Conservation (phyloP, 371 early-diverging fungal genomes). For the Capillidium heterosporum region DNA sequence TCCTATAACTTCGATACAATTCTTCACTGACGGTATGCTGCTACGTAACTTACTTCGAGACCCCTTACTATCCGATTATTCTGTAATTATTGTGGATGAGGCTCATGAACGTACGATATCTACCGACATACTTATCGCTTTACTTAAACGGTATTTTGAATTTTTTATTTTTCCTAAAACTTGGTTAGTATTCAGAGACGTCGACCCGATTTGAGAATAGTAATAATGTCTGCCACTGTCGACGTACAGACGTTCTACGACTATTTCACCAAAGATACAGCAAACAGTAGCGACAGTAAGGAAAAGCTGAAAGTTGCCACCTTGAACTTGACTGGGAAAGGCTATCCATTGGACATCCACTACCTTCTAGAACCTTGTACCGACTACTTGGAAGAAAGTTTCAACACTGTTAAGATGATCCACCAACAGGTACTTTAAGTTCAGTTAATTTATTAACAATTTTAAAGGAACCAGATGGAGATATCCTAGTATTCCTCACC, state of each 20-base stretch:
- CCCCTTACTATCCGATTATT: conserved; percentile 53
- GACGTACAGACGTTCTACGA: conserved; percentile 41
- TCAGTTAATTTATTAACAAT: background rate
- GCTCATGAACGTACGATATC: conserved; percentile 81
- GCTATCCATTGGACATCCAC: conserved; percentile 45
- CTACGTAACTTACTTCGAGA: conserved; percentile 60
- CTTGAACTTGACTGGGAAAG: background rate
- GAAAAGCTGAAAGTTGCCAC: background rate
- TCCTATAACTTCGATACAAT: conserved; percentile 50
- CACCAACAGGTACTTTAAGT: conserved; percentile 23
- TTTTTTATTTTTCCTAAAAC: background rate
- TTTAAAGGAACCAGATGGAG: conserved; percentile 35
- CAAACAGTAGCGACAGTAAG: conserved; percentile 8
- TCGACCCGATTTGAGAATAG: conserved; percentile 34
- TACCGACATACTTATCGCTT: conserved; percentile 69
- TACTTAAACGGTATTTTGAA: conserved; percentile 38
- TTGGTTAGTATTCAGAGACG: conserved; percentile 31
- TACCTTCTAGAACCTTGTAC: conserved; percentile 30
- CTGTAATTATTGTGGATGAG: conserved; percentile 82
- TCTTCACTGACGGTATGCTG: conserved; percentile 84
- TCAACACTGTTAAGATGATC: conserved; percentile 43
- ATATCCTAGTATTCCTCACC: conserved; percentile 71
- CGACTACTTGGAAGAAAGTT: conserved; percentile 37
- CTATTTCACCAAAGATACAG: conserved; percentile 31
- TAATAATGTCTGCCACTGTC: conserved; percentile 67